Conservation (phyloP, 176 grass and related monocot species). For the Cenchrus purpureus region DNA sequence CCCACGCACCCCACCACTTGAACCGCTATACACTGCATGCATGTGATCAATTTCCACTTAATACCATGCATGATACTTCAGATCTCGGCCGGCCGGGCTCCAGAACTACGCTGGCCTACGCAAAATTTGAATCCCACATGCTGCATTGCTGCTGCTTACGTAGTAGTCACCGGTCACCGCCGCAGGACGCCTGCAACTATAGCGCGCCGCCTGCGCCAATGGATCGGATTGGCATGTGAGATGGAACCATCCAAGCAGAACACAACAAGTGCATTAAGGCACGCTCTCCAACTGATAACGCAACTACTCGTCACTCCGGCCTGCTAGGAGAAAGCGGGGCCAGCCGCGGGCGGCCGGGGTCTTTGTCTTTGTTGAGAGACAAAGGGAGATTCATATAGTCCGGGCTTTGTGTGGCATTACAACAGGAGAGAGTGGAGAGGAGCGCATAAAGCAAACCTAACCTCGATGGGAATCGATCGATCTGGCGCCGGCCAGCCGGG, state of each 20-base stretch:
- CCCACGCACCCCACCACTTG: too few relatives aligned
- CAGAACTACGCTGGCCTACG: background rate
- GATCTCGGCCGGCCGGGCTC: background rate
- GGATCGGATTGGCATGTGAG: slow-evolving; percentile 2
- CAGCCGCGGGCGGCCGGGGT: background rate
- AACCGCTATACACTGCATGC: too few relatives aligned
- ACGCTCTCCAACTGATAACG: background rate
- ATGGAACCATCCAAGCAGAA: slow-evolving; percentile 7
- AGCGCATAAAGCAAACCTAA: background rate
- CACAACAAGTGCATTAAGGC: slow-evolving; percentile 30
- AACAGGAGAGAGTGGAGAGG: background rate
- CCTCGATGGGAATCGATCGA: slow-evolving; percentile 14
- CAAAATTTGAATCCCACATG: background rate
- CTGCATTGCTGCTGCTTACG: background rate
- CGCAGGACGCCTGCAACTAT: background rate
- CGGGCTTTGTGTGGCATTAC: slow-evolving; percentile 47
- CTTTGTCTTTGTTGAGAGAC: background rate
- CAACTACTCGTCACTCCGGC: too few relatives aligned
- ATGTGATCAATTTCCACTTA: too few relatives aligned
- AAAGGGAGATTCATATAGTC: slow-evolving; percentile 43
- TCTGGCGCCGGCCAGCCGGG: background rate
- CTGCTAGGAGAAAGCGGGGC: too few relatives aligned
- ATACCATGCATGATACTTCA: too few relatives aligned
- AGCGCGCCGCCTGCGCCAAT: background rate
- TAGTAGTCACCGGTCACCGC: background rate